Evolutionary conservation across 371 early-diverging fungal species (phyloP), one percentile per base, ranked within the genome.

Genomic region (Apophysomyces elegans): DNA sequence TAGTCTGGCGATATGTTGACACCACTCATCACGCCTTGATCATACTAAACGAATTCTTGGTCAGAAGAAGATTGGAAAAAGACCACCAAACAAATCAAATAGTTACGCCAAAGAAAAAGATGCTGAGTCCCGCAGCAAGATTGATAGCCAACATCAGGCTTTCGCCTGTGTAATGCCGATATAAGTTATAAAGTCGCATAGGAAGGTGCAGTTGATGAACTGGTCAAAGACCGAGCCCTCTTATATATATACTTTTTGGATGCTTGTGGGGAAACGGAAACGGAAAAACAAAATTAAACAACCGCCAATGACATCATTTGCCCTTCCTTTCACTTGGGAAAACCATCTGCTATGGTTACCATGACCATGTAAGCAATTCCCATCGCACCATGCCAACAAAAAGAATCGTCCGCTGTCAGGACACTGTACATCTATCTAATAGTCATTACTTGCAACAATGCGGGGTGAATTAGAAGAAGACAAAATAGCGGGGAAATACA

Each of bases 81-180:
- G 5, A 36, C 39, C 36, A 7, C 32, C 43, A 16, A 9, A 21
- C 43, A 16, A 9, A 21, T 21, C 4, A 18, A 3, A 6, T n/a
- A 67, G 72, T 69, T 75, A 80, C 80, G 9, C 80, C 80, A 76
- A 80, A 80, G 63, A 80, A 80, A 50, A 80, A 80, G 14, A 80
- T 80, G 59, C 74, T 73, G 43, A 80, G 73, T 50, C 78, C 80
- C 46, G 80, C 80, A 54, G 77, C 78, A 36, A 69, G 37, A 39
- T 80, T 80, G 46, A 80, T 77, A 41, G 71, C 72, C 3, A 72
- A 41, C 9, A 80, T 69, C 54, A 80, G 63, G 14, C 63, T 56
- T 32, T 45, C 54, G n/a, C 68, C 68, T 35, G 59, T 41, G 38
- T 61, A 63, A 32, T 45, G 63, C 7, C 56, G 59, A 56, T 68